Evolutionary conservation across 257 asterid genomes (phyloP), one percentile per base, ranked within the genome.

Genomic region (Plectranthus barbatus): DNA sequence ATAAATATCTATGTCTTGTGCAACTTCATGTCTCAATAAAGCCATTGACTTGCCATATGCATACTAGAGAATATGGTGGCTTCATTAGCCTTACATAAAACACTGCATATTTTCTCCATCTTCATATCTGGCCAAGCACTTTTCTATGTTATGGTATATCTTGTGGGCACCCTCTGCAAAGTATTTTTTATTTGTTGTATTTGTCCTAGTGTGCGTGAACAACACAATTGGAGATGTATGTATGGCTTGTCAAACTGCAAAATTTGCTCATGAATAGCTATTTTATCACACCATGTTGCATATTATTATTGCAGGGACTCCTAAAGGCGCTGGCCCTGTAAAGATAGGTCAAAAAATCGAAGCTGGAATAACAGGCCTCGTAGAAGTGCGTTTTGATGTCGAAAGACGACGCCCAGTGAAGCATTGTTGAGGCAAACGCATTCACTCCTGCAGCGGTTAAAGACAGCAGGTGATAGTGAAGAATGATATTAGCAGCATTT

Each of bases 281-380:
- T 7, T 31, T 0, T n/a, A n/a, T n/a, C n/a, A n/a, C n/a, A n/a
- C n/a, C n/a, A n/a, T n/a, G n/a, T n/a, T 31, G 44, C 17, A 15
- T 49, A 46, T 29, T 17, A 15, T 52, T 4, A 18, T 18, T 57
- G 80, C 85, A 92, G 99, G 99, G 33, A 92, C 99, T 56, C 99
- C 99, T 19, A 41, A 82, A 79, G 97, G 97, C 21, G 95, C 83
- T 46, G 95, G 97, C 61, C 94, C 97, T 6, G 97, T 92, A 17
- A 82, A 78, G 76, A 74, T 82, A 44, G 99, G 99, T 24, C 96
- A 92, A 73, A 82, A 72, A 68, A 77, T 92, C 33, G 97, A 92
- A 40, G 97, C 96, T 66, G 99, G 99, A 58, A 83, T 92, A 64
- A 89, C 95, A 1, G 99, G 87, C 48, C 56, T 92, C 42, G 9